Evolutionary conservation across 1,139 yeast genomes (phyloP).

Genomic region (Debaryomycetaceae sp.): DNA sequence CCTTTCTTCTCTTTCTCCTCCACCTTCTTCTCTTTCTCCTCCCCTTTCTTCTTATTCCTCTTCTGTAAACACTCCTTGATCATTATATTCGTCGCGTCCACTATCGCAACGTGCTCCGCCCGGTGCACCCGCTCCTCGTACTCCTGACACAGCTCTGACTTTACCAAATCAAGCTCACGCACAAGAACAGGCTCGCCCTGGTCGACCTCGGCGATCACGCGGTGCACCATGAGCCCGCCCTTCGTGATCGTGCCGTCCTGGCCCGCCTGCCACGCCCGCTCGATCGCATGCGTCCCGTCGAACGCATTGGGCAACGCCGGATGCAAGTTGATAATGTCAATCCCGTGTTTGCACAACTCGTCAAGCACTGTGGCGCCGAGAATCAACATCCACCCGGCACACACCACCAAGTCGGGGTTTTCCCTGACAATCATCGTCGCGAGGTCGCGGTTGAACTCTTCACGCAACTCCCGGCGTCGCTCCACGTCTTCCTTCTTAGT

Average conservation of each 20-base stretch:
- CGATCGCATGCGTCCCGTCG: conserved; percentile 95
- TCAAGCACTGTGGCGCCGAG: conserved; percentile 65
- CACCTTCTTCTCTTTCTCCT: no score
- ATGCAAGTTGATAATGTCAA: conserved; percentile 83
- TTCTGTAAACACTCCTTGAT: conserved; percentile 24
- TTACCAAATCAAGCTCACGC: conserved; percentile 57
- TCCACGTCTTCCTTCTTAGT: conserved; percentile 54
- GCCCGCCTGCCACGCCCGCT: conserved; percentile 92
- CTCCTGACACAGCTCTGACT: conserved; percentile 64
- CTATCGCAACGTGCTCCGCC: conserved; percentile 82
- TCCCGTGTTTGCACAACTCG: conserved; percentile 48
- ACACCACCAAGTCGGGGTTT: conserved; percentile 52
- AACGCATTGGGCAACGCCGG: conserved; percentile 97
- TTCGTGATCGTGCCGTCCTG: conserved; percentile 62
- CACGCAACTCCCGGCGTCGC: conserved; percentile 51
- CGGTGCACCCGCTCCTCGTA: conserved; percentile 81
- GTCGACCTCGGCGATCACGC: conserved; percentile 90
- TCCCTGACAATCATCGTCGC: conserved; percentile 55
- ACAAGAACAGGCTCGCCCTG: conserved; percentile 84
- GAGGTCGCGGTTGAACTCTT: conserved; percentile 64
- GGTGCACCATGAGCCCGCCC: conserved; percentile 97
- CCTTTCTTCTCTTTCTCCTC: no score
- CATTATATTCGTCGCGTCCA: conserved; percentile 71
- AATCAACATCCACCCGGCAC: conserved; percentile 98
- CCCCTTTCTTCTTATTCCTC: no score